Percentiles rank a stretch among this genome's conserved stretches.
Evolutionary conservation across 108 stramenopile genomes (phyloP).

Genomic region (Nitzschia inconspicua): DNA sequence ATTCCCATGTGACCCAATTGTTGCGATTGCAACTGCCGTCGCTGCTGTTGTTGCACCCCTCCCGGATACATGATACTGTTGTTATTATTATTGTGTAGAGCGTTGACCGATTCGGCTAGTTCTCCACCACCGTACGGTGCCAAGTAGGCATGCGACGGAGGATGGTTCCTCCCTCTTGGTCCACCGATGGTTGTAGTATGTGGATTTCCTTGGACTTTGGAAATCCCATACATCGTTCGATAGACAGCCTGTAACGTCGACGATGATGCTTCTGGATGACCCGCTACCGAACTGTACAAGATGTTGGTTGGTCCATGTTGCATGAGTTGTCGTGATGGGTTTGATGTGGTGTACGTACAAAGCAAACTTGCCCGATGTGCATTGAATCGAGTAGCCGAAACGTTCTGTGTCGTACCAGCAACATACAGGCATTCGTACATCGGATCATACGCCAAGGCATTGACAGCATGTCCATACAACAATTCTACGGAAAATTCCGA

Average conservation of each 20-base stretch:
- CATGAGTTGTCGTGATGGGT: conserved; percentile 4
- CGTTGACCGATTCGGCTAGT: conserved; percentile 1
- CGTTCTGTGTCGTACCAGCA: conserved; percentile 53
- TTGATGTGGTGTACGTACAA: neutral
- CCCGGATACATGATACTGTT: no score
- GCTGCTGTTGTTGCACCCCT: neutral
- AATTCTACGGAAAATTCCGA: conserved; percentile 33
- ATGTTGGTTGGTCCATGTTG: conserved; percentile 20
- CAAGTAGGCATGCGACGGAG: conserved; percentile 59
- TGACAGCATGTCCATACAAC: conserved; percentile 41
- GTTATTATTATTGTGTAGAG: neutral
- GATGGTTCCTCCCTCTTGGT: conserved; percentile 9
- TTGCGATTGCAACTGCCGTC: neutral
- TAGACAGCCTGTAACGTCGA: conserved; percentile 43
- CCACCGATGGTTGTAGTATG: neutral
- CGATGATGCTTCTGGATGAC: conserved; percentile 63
- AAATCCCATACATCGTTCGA: conserved; percentile 45
- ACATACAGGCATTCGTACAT: conserved; percentile 54
- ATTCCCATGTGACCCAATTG: conserved; percentile 31
- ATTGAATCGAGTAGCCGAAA: conserved; percentile 8
- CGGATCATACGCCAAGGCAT: conserved; percentile 45
- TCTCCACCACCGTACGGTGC: conserved; percentile 46
- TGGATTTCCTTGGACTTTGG: conserved; percentile 2
- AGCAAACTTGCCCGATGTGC: conserved; percentile 21
- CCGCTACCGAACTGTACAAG: conserved; percentile 68